Evolutionary conservation across 2,329 filamentous ascomycete species (phyloP), one percentile per base, ranked within the genome.

Genomic region (Thielaviopsis cerberus): DNA sequence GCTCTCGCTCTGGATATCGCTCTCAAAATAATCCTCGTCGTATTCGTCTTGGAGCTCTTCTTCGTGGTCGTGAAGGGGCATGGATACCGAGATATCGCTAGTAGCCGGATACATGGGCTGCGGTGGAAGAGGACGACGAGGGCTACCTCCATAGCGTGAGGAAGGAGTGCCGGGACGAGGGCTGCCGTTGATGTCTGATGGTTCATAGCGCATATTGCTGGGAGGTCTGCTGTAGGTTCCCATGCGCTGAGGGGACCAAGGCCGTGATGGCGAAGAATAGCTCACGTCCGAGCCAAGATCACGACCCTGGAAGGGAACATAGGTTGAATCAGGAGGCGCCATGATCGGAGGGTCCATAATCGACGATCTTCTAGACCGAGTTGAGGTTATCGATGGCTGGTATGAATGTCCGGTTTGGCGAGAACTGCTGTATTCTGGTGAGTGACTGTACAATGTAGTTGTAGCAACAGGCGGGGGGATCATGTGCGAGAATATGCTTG

Each of bases 81-180:
- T 90, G 8, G 80, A 79, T 51, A 86, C 81, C 0, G 85, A 85
- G 11, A 81, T 79, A 63, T 88, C 83, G 25, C 59, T 61, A 26
- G 53, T 24, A 30, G 54, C 45, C 6, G 30, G 25, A 17, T 34
- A 97, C 8, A 95, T 74, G 3, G 92, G 92, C 27, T 89, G 88
- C 0, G 89, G 88, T 2, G 92, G 92, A 30, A 97, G 75, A 3
- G 91, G 91, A 58, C 91, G 79, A 64, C 88, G 81, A 11, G 90
- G 88, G 66, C 88, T 94, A 3, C 89, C 86, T 26, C 89, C 86
- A 68, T 97, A 96, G 67, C 82, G 79, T 1, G 88, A 91, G 0
- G 89, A 89, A 1, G 91, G 89, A 0, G 91, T 96, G 4, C 91
- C 91, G 1, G 92, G 91, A 60, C 92, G 76, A 6, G 92, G 90